Conservation (phyloP, 2,329 filamentous ascomycete species). For the Trichoderma sp. region DNA sequence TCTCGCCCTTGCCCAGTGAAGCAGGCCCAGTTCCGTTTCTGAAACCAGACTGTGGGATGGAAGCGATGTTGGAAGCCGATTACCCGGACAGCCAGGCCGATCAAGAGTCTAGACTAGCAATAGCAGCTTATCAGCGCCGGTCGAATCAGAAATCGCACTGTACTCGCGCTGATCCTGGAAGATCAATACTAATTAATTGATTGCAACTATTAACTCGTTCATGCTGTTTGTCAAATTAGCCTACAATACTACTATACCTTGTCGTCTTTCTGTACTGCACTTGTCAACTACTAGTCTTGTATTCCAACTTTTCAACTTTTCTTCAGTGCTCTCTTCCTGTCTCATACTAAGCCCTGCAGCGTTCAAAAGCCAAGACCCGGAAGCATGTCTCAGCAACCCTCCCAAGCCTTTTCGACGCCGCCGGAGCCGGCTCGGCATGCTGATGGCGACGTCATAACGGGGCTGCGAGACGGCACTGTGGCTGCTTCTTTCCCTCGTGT, state of each 20-base stretch:
- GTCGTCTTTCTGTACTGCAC: background rate
- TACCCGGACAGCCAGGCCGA: conserved; percentile 16
- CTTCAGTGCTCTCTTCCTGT: background rate
- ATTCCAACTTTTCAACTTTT: background rate
- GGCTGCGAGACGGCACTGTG: background rate
- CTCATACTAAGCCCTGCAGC: background rate
- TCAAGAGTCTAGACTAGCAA: conserved; percentile 14
- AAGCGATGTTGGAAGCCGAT: conserved; percentile 16
- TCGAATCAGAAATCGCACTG: background rate
- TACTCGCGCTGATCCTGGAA: background rate
- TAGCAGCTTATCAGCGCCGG: conserved; percentile 1
- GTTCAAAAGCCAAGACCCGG: conserved; percentile 4
- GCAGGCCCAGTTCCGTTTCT: conserved; percentile 9
- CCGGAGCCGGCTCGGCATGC: conserved; percentile 26
- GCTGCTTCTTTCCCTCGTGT: background rate
- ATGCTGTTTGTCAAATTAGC: background rate
- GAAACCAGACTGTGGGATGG: conserved; percentile 17
- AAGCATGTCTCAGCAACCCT: conserved; percentile 4
- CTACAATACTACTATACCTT: background rate
- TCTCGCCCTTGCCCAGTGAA: conserved; percentile 6
- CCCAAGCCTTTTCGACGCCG: conserved; percentile 17
- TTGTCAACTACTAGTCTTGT: too few species aligned
- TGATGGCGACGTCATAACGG: conserved; percentile 24
- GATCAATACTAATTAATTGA: background rate
- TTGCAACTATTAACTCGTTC: background rate